A percentile compares a stretch with the other conserved stretches of the same genome.
These are phyloP conservation scores for Wickerhamiella sorbophila DNA, from an alignment of 805 yeast genomes.

Conservation along the genomic window DNA sequence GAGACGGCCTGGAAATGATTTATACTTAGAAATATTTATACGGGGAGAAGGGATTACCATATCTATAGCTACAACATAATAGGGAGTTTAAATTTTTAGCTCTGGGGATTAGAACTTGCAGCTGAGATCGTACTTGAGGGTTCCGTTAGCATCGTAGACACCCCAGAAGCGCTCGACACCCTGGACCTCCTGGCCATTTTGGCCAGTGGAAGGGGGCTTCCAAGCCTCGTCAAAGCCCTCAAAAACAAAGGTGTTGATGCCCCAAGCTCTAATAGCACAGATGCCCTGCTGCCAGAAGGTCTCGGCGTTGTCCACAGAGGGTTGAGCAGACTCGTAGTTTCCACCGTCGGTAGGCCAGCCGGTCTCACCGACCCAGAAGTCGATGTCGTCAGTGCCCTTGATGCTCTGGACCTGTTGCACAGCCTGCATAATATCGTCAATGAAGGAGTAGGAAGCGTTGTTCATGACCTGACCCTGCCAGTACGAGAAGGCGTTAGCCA, in stretches of 20 bases:
- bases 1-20: constrained; percentile 38
- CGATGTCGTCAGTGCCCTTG: constrained; percentile 75
- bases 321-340: constrained; percentile 47
- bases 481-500: constrained; percentile 93
- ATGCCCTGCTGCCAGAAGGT: constrained; percentile 76
- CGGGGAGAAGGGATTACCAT: not conserved
- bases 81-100: too few relatives aligned
- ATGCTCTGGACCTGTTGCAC: constrained; percentile 71
- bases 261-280: constrained; percentile 94
- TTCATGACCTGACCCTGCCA: constrained; percentile 91
- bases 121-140: constrained; percentile 22
- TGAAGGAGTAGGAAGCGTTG: constrained; percentile 81
- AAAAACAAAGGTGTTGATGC: constrained; percentile 79
- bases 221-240: constrained; percentile 95
- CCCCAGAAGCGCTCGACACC: constrained; percentile 92
- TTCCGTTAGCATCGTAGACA: constrained; percentile 39
- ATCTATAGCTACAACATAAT: too few relatives aligned
- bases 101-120: constrained; percentile 18
- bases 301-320: constrained; percentile 60
- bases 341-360: constrained; percentile 94
- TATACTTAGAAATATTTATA: constrained; percentile 8
- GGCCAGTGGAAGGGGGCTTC: constrained; percentile 71
- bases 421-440: constrained; percentile 97
- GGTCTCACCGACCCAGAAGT: constrained; percentile 94
- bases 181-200: constrained; percentile 38